phyloP scores from a whole-genome alignment of 2,329 filamentous ascomycete species.

The Paracorniculantispora psalliotae region DNA sequence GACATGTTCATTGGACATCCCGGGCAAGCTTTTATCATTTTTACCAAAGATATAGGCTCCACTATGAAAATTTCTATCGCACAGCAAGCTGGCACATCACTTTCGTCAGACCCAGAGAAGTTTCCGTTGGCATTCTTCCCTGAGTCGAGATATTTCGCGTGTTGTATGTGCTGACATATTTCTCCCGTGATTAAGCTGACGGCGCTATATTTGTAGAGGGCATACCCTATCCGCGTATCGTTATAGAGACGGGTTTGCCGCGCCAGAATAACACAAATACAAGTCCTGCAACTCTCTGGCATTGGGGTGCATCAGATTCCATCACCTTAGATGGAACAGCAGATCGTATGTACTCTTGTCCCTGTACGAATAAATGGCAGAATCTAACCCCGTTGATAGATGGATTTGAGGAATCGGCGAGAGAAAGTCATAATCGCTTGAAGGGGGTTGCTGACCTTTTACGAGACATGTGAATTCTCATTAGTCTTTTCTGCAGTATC shows the following conservation, averaged over 20 bases:
- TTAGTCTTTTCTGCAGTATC: neutral
- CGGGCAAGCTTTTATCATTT: slow-evolving; percentile 13
- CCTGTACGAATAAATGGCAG: neutral
- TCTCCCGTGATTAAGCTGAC: neutral
- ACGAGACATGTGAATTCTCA: slow-evolving; percentile 8
- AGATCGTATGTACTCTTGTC: slow-evolving; percentile 13
- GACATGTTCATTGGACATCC: slow-evolving; percentile 16
- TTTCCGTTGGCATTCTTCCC: slow-evolving; percentile 12
- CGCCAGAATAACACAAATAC: slow-evolving; percentile 12
- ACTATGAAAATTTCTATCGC: slow-evolving; percentile 11
- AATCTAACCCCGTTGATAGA: slow-evolving; percentile 5
- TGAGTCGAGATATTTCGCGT: slow-evolving; percentile 14
- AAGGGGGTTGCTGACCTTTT: slow-evolving; percentile 15
- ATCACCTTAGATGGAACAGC: slow-evolving; percentile 18
- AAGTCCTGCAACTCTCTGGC: slow-evolving; percentile 18
- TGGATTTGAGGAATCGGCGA: slow-evolving; percentile 11
- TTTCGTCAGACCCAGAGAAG: slow-evolving; percentile 6
- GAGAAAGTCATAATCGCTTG: slow-evolving; percentile 15
- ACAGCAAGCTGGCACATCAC: slow-evolving; percentile 6
- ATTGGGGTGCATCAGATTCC: slow-evolving; percentile 18
- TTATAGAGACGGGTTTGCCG: slow-evolving; percentile 15
- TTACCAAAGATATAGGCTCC: slow-evolving; percentile 13
- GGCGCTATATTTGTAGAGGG: neutral
- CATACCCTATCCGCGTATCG: slow-evolving; percentile 14
- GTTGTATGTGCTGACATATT: neutral